These are phyloP conservation scores for Malassezia nana DNA, from an alignment of 1,284 basidiomycete genomes.

Conservation along the genomic window DNA sequence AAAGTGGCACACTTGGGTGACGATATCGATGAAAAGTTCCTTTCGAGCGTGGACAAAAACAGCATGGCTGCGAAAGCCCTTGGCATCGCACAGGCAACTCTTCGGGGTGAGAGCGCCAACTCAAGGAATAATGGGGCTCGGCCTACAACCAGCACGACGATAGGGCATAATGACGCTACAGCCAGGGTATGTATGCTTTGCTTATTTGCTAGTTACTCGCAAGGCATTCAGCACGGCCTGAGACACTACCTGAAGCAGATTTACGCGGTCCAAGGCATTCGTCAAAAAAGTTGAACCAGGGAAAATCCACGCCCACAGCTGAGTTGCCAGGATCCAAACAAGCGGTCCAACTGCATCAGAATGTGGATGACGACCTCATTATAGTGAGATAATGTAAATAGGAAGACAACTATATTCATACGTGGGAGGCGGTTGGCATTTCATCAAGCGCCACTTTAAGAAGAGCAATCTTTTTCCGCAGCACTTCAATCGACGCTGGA, in stretches of 20 bases:
- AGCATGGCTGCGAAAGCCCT: conserved; percentile 12
- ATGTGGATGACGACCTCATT: conserved; percentile 6
- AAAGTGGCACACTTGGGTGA: neutral
- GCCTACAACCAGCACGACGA: neutral
- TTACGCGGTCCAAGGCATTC: neutral
- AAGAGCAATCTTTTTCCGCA: conserved; percentile 65
- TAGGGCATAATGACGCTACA: neutral
- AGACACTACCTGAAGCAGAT: conserved; percentile 3
- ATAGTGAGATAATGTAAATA: conserved; percentile 2
- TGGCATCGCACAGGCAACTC: conserved; percentile 13
- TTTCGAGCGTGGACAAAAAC: conserved; percentile 6
- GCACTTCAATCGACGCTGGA: conserved; percentile 68
- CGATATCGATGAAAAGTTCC: conserved; percentile 1
- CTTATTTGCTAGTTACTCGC: conserved; percentile 3
- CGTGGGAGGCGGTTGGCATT: conserved; percentile 9
- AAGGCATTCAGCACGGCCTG: neutral
- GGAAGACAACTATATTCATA: neutral
- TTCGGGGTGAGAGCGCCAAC: neutral
- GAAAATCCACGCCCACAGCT: neutral
- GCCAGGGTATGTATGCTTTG: conserved; percentile 2
- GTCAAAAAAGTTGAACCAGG: conserved; percentile 1
- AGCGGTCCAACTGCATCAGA: neutral
- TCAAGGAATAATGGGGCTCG: neutral
- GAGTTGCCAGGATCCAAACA: neutral
- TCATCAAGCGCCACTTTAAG: conserved; percentile 35